Evolutionary conservation across 2,329 filamentous ascomycete species (phyloP).

Genomic region (Intubia oerlemansii): DNA sequence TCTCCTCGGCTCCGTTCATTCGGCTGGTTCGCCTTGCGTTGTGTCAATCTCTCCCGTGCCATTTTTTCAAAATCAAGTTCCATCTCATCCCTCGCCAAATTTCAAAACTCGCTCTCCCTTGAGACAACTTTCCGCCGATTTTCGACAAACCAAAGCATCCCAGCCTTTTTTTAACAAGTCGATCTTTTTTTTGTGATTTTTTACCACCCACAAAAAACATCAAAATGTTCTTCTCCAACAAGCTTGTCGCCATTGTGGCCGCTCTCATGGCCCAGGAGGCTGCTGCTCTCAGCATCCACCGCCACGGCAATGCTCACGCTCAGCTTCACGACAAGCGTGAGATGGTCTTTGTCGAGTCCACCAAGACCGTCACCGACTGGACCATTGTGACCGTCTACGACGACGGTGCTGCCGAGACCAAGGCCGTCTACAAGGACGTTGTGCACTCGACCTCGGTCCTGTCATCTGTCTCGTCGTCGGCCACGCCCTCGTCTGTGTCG

Average conservation of each 20-base stretch:
- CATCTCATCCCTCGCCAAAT: too few species aligned
- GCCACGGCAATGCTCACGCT: constrained; percentile 18
- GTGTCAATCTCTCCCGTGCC: too few species aligned
- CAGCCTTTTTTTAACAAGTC: constrained; percentile 1
- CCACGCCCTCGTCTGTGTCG: constrained; percentile 3
- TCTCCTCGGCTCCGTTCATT: neutral
- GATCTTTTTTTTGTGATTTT: constrained; percentile 4
- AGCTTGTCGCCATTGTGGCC: constrained; percentile 19
- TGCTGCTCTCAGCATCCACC: constrained; percentile 20
- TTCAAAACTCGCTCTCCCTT: too few species aligned
- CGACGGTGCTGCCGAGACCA: constrained; percentile 7
- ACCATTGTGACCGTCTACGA: constrained; percentile 21
- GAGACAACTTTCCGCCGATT: too few species aligned
- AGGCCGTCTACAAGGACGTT: constrained; percentile 8
- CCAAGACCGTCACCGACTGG: constrained; percentile 17
- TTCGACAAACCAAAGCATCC: too few species aligned
- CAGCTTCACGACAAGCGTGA: constrained; percentile 15
- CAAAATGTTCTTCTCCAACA: constrained; percentile 6
- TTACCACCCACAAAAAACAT: neutral
- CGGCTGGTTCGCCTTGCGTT: too few species aligned
- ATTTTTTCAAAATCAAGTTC: too few species aligned
- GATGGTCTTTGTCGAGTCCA: constrained; percentile 13
- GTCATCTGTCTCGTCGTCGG: constrained; percentile 1
- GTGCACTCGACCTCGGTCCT: constrained; percentile 3
- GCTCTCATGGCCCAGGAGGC: constrained; percentile 21